A percentile compares a stretch with the other conserved stretches of the same genome.
phyloP scores from a whole-genome alignment of 2,329 filamentous ascomycete species.

The Colletotrichum tofieldiae region DNA sequence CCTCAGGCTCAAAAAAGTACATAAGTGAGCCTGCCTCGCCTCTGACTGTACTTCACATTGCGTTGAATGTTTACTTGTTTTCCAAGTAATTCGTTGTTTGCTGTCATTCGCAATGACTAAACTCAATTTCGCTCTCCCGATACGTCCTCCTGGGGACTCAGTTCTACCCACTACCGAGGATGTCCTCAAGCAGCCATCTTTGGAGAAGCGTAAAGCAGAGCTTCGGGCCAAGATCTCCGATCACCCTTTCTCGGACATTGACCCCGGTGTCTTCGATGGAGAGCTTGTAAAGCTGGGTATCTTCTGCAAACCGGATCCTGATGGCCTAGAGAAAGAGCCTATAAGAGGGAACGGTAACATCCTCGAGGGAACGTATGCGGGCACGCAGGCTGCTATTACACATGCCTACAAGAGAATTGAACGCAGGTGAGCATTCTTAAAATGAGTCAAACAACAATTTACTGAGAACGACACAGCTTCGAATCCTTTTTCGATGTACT shows the following conservation, averaged over 20 bases:
- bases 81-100: too few relatives aligned
- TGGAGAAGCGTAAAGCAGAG: constrained; percentile 48
- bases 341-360: constrained; percentile 50
- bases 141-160: neutral
- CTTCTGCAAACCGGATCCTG: constrained; percentile 47
- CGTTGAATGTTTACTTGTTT: too few relatives aligned
- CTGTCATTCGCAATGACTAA: constrained; percentile 6
- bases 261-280: constrained; percentile 53
- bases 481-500: constrained; percentile 54
- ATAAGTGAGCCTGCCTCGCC: too few relatives aligned
- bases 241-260: constrained; percentile 51
- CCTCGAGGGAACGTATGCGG: constrained; percentile 51
- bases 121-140: constrained; percentile 2
- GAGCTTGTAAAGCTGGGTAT: constrained; percentile 51
- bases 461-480: constrained; percentile 46
- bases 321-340: constrained; percentile 45
- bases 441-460: too few relatives aligned
- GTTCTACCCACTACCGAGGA: neutral
- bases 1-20: too few relatives aligned
- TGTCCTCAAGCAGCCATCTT: constrained; percentile 50
- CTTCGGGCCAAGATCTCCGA: constrained; percentile 47
- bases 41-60: too few relatives aligned
- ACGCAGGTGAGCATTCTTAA: constrained; percentile 48
- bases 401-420: constrained; percentile 55
- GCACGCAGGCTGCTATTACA: constrained; percentile 54